Conservation (phyloP, 495 filamentous ascomycete species). For the Entonaema liquescens region DNA sequence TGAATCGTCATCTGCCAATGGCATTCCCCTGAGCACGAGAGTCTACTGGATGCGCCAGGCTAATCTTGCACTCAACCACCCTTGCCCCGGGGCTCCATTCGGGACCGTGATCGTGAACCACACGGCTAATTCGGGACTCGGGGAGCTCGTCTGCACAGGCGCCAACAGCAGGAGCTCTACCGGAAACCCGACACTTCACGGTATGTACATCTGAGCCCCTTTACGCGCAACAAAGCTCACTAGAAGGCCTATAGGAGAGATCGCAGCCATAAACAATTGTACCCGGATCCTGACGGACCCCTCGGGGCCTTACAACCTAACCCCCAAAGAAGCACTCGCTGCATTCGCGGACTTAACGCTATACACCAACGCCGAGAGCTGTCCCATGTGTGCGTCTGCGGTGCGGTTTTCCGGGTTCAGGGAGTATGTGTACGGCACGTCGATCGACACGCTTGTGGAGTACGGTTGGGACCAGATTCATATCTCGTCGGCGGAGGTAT, state of each 20-base stretch:
- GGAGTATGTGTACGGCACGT: constrained; percentile 64
- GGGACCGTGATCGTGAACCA: constrained; percentile 65
- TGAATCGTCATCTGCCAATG: constrained; percentile 40
- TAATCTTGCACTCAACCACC: constrained; percentile 55
- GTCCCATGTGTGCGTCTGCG: constrained; percentile 67
- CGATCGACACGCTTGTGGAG: constrained; percentile 53
- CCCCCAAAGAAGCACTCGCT: constrained; percentile 38
- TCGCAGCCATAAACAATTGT: constrained; percentile 63
- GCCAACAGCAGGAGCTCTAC: constrained; percentile 50
- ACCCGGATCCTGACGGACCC: constrained; percentile 57
- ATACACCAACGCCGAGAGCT: constrained; percentile 66
- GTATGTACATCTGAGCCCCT: constrained; percentile 35
- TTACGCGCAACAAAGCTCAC: neutral
- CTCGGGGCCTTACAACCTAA: constrained; percentile 53
- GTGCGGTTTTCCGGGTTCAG: constrained; percentile 64
- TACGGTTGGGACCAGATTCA: constrained; percentile 62
- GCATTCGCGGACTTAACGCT: constrained; percentile 57
- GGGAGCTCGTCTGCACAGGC: constrained; percentile 59
- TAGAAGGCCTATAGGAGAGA: constrained; percentile 52
- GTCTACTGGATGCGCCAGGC: constrained; percentile 61
- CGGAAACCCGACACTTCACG: constrained; percentile 61
- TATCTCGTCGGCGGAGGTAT: constrained; percentile 56
- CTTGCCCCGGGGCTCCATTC: constrained; percentile 62
- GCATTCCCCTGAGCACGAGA: constrained; percentile 49
- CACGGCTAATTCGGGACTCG: constrained; percentile 44